phyloP scores from a whole-genome alignment of 768 basidiomycete species.

The Aureoboletus auriporus region DNA sequence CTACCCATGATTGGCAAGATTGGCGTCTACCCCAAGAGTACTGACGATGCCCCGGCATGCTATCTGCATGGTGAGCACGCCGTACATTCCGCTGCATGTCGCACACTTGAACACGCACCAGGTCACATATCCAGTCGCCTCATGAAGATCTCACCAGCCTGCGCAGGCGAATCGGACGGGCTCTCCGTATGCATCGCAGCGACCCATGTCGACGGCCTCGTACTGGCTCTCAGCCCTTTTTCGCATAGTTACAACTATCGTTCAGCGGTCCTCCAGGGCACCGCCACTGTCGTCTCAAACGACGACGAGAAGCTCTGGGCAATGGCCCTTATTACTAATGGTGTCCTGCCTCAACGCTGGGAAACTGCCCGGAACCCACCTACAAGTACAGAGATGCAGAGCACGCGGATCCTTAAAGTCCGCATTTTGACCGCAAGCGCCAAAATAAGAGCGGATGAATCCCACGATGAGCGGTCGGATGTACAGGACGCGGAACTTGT shows the following conservation, averaged over 20 bases:
- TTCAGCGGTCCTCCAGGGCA: conserved; percentile 21
- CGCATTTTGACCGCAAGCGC: conserved; percentile 19
- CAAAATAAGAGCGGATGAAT: conserved; percentile 21
- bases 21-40: conserved; percentile 11
- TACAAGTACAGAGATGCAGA: conserved; percentile 21
- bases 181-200: conserved; percentile 22
- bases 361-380: conserved; percentile 18
- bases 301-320: conserved; percentile 24
- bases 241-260: conserved; percentile 26
- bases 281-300: conserved; percentile 12
- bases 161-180: background rate
- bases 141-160: conserved; percentile 18
- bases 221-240: conserved; percentile 21
- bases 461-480: conserved; percentile 19
- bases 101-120: background rate
- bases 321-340: conserved; percentile 18
- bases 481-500: conserved; percentile 12
- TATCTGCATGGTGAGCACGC: conserved; percentile 21
- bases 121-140: conserved; percentile 23
- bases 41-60: conserved; percentile 9
- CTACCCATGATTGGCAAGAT: conserved; percentile 26
- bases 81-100: background rate
- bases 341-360: conserved; percentile 21
- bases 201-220: conserved; percentile 22
- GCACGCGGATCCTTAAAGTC: conserved; percentile 21